Conservation (phyloP, 2,329 filamentous ascomycete species). For the Penicillium sp. region DNA sequence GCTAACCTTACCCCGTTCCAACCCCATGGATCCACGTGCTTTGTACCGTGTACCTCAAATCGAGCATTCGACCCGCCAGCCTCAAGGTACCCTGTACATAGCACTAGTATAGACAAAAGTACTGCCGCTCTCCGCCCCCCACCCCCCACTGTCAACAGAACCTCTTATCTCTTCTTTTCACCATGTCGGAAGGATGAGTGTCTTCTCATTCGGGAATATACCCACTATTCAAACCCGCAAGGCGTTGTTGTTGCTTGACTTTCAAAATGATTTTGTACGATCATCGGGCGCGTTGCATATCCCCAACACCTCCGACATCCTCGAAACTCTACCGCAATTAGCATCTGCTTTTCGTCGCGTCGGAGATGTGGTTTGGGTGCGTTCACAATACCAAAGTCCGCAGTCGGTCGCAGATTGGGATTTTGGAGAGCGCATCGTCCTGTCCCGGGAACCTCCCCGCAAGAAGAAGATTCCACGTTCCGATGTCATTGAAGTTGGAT, state of each 20-base stretch:
- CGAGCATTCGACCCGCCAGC: neutral
- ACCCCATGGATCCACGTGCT: too few relatives aligned
- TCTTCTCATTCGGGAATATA: slow-evolving; percentile 32
- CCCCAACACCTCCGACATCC: slow-evolving; percentile 62
- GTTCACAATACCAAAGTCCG: slow-evolving; percentile 69
- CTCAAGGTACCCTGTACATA: neutral
- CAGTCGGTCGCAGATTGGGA: slow-evolving; percentile 57
- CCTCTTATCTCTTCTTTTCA: slow-evolving; percentile 9
- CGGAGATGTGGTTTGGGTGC: slow-evolving; percentile 81
- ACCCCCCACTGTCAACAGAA: neutral
- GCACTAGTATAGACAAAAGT: neutral
- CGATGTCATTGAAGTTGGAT: slow-evolving; percentile 24
- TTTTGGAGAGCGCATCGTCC: slow-evolving; percentile 49
- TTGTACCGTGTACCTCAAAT: neutral
- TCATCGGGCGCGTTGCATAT: slow-evolving; percentile 68
- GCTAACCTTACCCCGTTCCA: too few relatives aligned
- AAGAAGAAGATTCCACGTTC: slow-evolving; percentile 7
- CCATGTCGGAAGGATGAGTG: slow-evolving; percentile 35
- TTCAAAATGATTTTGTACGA: slow-evolving; percentile 86
- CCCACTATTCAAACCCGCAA: slow-evolving; percentile 60
- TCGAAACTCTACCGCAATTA: slow-evolving; percentile 67
- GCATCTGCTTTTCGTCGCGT: slow-evolving; percentile 71
- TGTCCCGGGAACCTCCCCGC: slow-evolving; percentile 27
- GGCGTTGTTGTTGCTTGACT: slow-evolving; percentile 79
- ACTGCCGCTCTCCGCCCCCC: neutral